phyloP scores from a whole-genome alignment of 2,329 filamentous ascomycete species.

The Penicillium sp. region DNA sequence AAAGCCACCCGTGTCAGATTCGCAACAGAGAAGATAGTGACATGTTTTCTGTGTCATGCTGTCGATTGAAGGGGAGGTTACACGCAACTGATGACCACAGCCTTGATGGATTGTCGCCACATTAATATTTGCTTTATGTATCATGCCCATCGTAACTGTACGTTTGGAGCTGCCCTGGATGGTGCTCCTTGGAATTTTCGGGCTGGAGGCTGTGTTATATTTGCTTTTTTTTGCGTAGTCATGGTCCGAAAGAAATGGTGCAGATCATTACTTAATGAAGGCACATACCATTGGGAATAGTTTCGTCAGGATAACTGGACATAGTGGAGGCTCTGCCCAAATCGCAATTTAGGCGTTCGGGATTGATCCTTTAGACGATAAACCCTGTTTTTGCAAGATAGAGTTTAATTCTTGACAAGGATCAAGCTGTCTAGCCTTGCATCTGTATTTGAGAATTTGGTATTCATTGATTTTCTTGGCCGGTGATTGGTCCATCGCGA shows the following conservation, averaged over 20 bases:
- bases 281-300: background rate
- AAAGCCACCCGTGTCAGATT: background rate
- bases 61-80: background rate
- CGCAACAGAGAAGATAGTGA: background rate
- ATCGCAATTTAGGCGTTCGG: no score
- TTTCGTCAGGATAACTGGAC: background rate
- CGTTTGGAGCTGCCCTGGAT: background rate
- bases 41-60: background rate
- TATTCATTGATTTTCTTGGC: background rate
- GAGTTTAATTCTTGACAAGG: background rate
- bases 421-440: background rate
- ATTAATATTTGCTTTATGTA: background rate
- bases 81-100: background rate
- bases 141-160: background rate
- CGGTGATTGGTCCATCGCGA: slow-evolving; percentile 19
- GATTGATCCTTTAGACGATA: no score
- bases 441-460: background rate
- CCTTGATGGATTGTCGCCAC: background rate
- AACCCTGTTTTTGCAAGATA: background rate
- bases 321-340: background rate
- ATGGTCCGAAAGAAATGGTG: background rate
- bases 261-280: background rate
- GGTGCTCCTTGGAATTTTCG: background rate
- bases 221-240: background rate
- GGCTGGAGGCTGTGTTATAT: background rate